Conservation (phyloP, 192 early-diverging fungal genomes). For the Podila clonocystis region DNA sequence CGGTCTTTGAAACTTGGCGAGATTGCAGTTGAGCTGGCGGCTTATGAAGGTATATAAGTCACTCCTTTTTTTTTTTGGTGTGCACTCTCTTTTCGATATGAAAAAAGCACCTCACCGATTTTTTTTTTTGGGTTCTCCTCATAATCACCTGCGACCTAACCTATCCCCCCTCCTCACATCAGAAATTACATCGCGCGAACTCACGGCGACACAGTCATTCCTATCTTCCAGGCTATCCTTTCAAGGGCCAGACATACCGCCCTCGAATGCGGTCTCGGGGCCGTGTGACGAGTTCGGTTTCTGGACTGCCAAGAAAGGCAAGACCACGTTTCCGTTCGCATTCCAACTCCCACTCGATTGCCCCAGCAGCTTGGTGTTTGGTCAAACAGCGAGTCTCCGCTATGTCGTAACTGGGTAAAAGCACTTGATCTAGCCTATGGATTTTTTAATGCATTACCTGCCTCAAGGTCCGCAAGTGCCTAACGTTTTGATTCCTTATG, state of each 20-base stretch:
- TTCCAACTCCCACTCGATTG: conserved; percentile 70
- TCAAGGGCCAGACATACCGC: conserved; percentile 64
- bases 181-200: conserved; percentile 58
- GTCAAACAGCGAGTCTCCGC: conserved; percentile 57
- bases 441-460: neutral
- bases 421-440: neutral
- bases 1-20: conserved; percentile 66
- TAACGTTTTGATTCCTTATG: neutral
- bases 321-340: conserved; percentile 72
- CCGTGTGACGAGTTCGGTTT: conserved; percentile 57
- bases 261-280: conserved; percentile 68
- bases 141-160: conserved; percentile 18
- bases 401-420: conserved; percentile 70
- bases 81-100: neutral
- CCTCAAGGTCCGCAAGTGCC: neutral
- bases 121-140: neutral
- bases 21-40: conserved; percentile 68
- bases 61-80: too few species aligned
- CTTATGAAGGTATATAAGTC: conserved; percentile 62
- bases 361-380: conserved; percentile 64
- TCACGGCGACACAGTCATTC: conserved; percentile 61
- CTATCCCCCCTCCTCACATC: conserved; percentile 25
- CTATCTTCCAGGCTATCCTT: conserved; percentile 63
- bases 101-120: neutral
- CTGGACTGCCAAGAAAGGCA: conserved; percentile 71